A percentile compares a stretch with the other conserved stretches of the same genome.
phyloP scores from a whole-genome alignment of 352 stramenopile genomes.

The Phytopythium vexans region DNA sequence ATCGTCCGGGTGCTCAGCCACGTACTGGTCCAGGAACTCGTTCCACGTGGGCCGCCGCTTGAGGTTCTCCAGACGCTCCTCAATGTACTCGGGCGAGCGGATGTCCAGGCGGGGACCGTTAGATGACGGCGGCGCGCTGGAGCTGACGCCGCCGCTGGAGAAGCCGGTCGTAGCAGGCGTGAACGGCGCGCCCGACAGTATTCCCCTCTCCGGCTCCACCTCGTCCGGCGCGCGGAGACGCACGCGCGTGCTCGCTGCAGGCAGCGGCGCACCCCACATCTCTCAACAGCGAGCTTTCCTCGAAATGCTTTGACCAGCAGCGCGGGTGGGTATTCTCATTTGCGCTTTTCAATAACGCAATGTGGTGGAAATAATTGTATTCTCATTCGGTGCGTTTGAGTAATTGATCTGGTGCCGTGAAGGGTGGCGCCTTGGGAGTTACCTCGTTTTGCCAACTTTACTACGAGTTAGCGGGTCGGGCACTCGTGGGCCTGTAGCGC shows the following conservation, averaged over 20 bases:
- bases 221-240: conserved; percentile 67
- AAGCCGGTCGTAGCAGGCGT: conserved; percentile 3
- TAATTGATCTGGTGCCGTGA: too few relatives aligned
- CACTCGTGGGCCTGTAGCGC: too few relatives aligned
- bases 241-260: conserved; percentile 42
- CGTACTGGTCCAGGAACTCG: conserved; percentile 74
- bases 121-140: conserved; percentile 12
- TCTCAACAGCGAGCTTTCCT: too few relatives aligned
- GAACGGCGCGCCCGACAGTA: not conserved
- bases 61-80: conserved; percentile 84
- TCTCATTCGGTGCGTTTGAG: too few relatives aligned
- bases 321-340: too few relatives aligned
- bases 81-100: conserved; percentile 78
- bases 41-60: conserved; percentile 65
- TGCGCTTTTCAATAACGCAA: too few relatives aligned
- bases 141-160: conserved; percentile 19
- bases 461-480: too few relatives aligned
- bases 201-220: conserved; percentile 22
- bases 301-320: too few relatives aligned
- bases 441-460: too few relatives aligned
- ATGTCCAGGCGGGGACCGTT: conserved; percentile 58
- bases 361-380: too few relatives aligned
- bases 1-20: conserved; percentile 49
- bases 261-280: too few relatives aligned
- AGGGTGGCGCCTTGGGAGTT: too few relatives aligned